Base-by-base conservation (phyloP, 371 early-diverging fungal species). In the Mucor mucedo region DNA sequence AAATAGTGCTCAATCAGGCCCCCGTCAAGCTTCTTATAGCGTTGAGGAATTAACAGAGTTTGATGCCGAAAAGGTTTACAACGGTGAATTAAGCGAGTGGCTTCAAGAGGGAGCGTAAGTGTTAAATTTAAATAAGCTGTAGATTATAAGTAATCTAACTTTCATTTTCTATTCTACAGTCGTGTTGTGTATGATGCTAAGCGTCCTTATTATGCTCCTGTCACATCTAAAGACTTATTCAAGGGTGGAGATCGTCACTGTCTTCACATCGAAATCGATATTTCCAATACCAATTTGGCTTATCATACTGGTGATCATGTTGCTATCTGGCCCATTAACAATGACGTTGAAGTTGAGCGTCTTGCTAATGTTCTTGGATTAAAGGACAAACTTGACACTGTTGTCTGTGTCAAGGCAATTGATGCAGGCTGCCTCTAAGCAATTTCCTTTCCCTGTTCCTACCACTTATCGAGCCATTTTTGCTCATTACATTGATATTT, bases 261-360 rank as follows among this genome's bases (percentile, higher is more conserved):
- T 76, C 73, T 96, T 60, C 99, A 98, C 72, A 75, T 97, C 64
- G 97, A 98, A 66, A 79, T 98, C 5, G 97, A 96, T 65, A 82
- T 97, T 48, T 65, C 78, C 14, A 92, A 87, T 28, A 87, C 91
- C 27, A 93, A 91, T 28, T 75, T 98, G 69, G 78, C 74, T 27
- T 98, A 98, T 73, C 87, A 90, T 57, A 84, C 96, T 5, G 99
- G 99, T 56, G 99, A 98, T 73, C 98, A 98, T 65, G 80, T 96
- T 60, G 98, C 95, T 29, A 84, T 98, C 53, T 96, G 90, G 87
- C 93, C 98, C 3, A 83, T 85, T 45, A 98, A 98, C 76, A 83
- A 89, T 32, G 91, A 90, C 29, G 77, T 73, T 27, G 90, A 93
- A 59, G 95, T 97, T 7, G 60, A 73, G 3, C 79, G 85, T 55